A percentile compares a stretch with the other conserved stretches of the same genome.
Evolutionary conservation across 2,329 filamentous ascomycete species (phyloP).

Genomic region (Xylaria arbuscula): DNA sequence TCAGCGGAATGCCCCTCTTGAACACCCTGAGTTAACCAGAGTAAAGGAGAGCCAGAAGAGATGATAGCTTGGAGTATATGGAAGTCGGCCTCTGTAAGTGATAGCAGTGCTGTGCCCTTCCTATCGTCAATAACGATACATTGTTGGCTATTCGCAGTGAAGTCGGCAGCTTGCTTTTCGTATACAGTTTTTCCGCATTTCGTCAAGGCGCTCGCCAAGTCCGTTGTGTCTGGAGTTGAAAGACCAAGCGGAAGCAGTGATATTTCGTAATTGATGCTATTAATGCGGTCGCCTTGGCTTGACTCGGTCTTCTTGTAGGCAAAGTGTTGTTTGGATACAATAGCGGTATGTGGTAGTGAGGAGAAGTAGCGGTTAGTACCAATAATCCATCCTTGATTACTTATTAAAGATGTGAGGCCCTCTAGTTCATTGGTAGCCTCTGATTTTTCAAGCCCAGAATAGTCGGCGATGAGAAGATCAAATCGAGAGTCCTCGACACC

Average conservation of each 20-base stretch:
- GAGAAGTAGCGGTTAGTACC: conserved; percentile 28
- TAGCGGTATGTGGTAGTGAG: conserved; percentile 15
- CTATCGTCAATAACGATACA: conserved; percentile 41
- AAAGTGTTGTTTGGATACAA: conserved; percentile 32
- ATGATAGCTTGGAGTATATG: conserved; percentile 37
- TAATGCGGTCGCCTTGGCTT: neutral
- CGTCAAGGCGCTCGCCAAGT: conserved; percentile 23
- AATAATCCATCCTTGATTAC: conserved; percentile 38
- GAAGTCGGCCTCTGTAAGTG: conserved; percentile 33
- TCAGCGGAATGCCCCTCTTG: conserved; percentile 36
- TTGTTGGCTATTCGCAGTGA: conserved; percentile 23
- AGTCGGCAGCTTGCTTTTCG: conserved; percentile 25
- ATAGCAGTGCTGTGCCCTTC: conserved; percentile 33
- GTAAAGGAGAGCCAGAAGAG: conserved; percentile 27
- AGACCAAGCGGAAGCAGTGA: conserved; percentile 18
- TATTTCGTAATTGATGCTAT: conserved; percentile 4
- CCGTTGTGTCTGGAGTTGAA: conserved; percentile 12
- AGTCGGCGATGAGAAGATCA: conserved; percentile 31
- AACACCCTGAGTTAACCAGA: conserved; percentile 43
- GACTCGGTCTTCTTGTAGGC: conserved; percentile 21
- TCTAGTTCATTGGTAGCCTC: conserved; percentile 1
- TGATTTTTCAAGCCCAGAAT: conserved; percentile 15
- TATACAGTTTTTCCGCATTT: conserved; percentile 18
- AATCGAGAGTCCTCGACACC: conserved; percentile 21
- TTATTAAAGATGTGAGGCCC: conserved; percentile 22